A percentile compares a stretch with the other conserved stretches of the same genome.
phyloP scores from a whole-genome alignment of 208 protist species.

The Acanthamoeba healyi region DNA sequence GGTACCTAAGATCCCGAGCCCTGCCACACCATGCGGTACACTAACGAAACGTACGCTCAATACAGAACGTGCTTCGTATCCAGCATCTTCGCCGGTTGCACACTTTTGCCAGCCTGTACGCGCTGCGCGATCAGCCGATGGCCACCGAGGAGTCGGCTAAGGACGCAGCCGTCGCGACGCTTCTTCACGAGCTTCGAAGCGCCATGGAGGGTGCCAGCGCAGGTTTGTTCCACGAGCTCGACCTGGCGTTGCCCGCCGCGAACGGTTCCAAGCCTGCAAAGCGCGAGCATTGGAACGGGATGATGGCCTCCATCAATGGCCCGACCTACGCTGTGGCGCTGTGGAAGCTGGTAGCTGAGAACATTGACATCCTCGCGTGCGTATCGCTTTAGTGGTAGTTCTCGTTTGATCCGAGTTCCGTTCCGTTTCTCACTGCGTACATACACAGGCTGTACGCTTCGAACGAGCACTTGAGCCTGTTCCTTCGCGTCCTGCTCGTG shows the following conservation, averaged over 20 bases:
- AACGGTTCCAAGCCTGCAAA: background rate
- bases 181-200: background rate
- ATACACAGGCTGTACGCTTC: slow-evolving; percentile 12
- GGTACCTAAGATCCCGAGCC: background rate
- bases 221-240: slow-evolving; percentile 36
- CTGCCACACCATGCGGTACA: no score
- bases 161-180: background rate
- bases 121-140: slow-evolving; percentile 30
- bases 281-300: slow-evolving; percentile 53
- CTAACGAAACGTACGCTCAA: background rate
- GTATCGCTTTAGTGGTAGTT: background rate
- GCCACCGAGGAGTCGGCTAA: background rate
- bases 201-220: background rate
- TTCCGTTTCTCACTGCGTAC: background rate
- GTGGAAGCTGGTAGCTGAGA: slow-evolving; percentile 71
- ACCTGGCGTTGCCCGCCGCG: background rate
- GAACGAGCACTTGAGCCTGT: slow-evolving; percentile 40
- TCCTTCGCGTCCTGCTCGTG: slow-evolving; percentile 49
- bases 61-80: slow-evolving; percentile 22
- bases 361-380: slow-evolving; percentile 56
- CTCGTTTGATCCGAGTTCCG: background rate
- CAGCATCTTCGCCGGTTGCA: slow-evolving; percentile 54
- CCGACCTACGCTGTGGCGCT: slow-evolving; percentile 31
- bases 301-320: slow-evolving; percentile 6
- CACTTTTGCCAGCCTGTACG: slow-evolving; percentile 60